phyloP scores from a whole-genome alignment of 495 filamentous ascomycete species.

The Barbatosphaeria neglecta region DNA sequence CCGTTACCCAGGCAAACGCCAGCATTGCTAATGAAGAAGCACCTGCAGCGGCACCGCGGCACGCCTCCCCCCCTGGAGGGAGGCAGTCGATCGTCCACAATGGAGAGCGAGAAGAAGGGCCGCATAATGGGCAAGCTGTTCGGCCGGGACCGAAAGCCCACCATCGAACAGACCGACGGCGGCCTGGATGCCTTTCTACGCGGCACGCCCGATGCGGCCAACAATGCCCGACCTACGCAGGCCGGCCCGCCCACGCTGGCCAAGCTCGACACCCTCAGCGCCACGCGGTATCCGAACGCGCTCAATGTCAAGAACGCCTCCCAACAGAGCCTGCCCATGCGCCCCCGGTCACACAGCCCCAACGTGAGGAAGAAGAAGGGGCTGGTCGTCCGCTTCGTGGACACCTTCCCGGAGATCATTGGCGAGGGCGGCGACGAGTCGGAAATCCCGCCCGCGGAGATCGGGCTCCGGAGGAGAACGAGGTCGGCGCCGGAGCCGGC shows the following conservation, averaged over 20 bases:
- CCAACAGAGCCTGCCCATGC: slow-evolving; percentile 17
- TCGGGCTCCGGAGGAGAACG: slow-evolving; percentile 41
- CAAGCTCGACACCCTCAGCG: slow-evolving; percentile 33
- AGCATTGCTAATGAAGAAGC: neutral
- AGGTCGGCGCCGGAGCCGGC: slow-evolving; percentile 19
- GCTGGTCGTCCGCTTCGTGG: slow-evolving; percentile 58
- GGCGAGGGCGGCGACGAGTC: slow-evolving; percentile 81
- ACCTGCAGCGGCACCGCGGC: neutral
- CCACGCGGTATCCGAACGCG: slow-evolving; percentile 31
- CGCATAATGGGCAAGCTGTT: slow-evolving; percentile 41
- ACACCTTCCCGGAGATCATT: slow-evolving; percentile 60
- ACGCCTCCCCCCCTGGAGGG: neutral
- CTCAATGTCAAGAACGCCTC: slow-evolving; percentile 18
- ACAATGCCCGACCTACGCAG: slow-evolving; percentile 27
- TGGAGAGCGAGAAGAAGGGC: slow-evolving; percentile 36
- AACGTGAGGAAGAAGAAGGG: slow-evolving; percentile 35
- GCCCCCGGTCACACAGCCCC: slow-evolving; percentile 20
- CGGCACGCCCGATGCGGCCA: slow-evolving; percentile 28
- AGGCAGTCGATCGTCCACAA: slow-evolving; percentile 15
- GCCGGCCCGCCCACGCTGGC: slow-evolving; percentile 27
- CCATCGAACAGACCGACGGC: slow-evolving; percentile 23
- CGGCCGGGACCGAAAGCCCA: slow-evolving; percentile 29
- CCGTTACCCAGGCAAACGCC: neutral
- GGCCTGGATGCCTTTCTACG: slow-evolving; percentile 33
- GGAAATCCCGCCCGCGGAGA: slow-evolving; percentile 54